These are phyloP conservation scores for Canavalia gladiata DNA, from an alignment of 306 rosid genomes.

Conservation along the genomic window DNA sequence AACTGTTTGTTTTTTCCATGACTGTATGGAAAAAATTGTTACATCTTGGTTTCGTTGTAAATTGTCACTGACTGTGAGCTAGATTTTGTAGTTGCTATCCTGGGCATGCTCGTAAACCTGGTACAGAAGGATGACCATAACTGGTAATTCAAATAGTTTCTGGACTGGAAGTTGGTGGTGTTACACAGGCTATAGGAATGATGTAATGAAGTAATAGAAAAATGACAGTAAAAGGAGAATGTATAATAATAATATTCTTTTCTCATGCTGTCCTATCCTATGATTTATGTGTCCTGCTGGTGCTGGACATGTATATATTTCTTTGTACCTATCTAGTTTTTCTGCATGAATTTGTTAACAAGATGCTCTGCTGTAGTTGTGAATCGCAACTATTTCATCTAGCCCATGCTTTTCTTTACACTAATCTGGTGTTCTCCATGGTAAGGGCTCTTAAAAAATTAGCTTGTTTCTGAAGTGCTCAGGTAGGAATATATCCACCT, in stretches of 20 bases:
- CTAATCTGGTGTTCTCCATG: no score
- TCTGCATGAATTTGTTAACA: no score
- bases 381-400: no score
- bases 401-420: no score
- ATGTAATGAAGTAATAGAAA: not conserved
- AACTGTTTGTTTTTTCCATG: not conserved
- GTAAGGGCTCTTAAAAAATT: no score
- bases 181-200: not conserved
- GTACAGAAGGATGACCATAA: constrained; percentile 77
- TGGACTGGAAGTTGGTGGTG: not conserved
- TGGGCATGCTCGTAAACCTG: constrained; percentile 87
- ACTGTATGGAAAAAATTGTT: not conserved
- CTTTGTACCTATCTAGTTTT: no score
- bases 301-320: no score
- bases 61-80: constrained; percentile 64
- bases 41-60: not conserved
- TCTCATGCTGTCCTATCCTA: not conserved
- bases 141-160: constrained; percentile 57
- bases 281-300: no score
- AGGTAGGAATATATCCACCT: no score
- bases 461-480: no score
- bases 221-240: not conserved
- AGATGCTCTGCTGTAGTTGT: no score
- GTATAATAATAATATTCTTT: not conserved
- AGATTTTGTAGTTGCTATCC: constrained; percentile 82